phyloP scores from a whole-genome alignment of 176 grass and related monocot genomes.

The Calamus simplicifolius region DNA sequence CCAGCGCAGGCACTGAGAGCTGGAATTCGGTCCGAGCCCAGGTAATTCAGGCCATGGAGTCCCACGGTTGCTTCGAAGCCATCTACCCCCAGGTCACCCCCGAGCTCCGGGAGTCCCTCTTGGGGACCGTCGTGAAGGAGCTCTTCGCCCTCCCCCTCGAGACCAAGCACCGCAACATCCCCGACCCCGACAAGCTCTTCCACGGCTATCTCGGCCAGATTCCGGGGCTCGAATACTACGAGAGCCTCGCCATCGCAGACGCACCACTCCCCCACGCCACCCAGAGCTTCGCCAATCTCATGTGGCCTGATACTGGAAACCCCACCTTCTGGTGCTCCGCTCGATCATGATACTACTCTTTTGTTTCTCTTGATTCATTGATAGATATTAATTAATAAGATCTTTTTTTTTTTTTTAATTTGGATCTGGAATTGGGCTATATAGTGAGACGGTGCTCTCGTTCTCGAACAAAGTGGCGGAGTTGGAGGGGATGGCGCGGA shows the following conservation, averaged over 20 bases:
- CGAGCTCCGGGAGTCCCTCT: neutral
- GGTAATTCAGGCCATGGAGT: slow-evolving; percentile 1
- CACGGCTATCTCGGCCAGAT: slow-evolving; percentile 10
- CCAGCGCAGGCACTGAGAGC: neutral
- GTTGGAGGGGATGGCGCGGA: slow-evolving; percentile 2
- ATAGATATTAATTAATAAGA: too few species aligned
- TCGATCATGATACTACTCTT: too few species aligned
- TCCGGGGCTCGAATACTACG: neutral
- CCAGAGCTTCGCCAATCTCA: neutral
- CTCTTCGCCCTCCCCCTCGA: slow-evolving; percentile 11
- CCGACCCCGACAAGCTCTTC: neutral
- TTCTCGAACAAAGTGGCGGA: slow-evolving; percentile 1
- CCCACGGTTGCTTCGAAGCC: slow-evolving; percentile 15
- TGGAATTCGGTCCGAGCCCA: neutral
- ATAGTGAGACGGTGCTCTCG: too few species aligned
- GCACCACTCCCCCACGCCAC: neutral
- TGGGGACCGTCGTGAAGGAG: neutral
- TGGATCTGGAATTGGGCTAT: too few species aligned
- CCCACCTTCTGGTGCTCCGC: neutral
- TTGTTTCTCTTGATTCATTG: too few species aligned
- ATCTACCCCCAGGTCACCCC: slow-evolving; percentile 1
- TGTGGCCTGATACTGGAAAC: slow-evolving; percentile 5
- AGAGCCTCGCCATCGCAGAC: slow-evolving; percentile 11
- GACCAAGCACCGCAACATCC: slow-evolving; percentile 1
- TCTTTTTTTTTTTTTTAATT: too few species aligned